phyloP scores from a whole-genome alignment of 1,139 yeast species.

The Scheffersomyces cryptocercus region DNA sequence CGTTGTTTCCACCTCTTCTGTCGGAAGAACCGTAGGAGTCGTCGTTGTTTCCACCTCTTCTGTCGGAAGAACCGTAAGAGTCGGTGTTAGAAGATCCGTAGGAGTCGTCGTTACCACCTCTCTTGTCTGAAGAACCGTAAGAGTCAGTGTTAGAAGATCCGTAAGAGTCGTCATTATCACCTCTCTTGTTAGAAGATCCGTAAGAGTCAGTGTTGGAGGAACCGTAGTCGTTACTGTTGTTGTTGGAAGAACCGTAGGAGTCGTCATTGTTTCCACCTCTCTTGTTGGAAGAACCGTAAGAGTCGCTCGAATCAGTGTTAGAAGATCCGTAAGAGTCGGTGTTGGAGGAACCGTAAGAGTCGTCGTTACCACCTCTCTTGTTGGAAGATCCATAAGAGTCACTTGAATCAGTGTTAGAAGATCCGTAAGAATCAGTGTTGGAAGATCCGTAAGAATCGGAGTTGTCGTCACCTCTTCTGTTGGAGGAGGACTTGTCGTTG shows the following conservation, averaged over 20 bases:
- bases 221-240: conserved; percentile 9
- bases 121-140: conserved; percentile 6
- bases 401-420: conserved; percentile 1
- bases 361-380: conserved; percentile 4
- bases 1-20: conserved; percentile 3
- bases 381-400: conserved; percentile 11
- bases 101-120: conserved; percentile 6
- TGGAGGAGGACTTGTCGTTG: conserved; percentile 8
- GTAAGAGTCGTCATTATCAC: conserved; percentile 9
- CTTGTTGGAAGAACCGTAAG: conserved; percentile 11
- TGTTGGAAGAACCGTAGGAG: conserved; percentile 14
- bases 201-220: conserved; percentile 6
- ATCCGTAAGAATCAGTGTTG: conserved; percentile 6
- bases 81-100: conserved; percentile 9
- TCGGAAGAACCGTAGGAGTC: conserved; percentile 13
- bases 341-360: conserved; percentile 9
- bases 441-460: conserved; percentile 12
- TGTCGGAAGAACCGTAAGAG: conserved; percentile 14
- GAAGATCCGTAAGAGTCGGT: conserved; percentile 10
- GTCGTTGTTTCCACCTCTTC: conserved; percentile 2
- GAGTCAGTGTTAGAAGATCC: conserved; percentile 12
- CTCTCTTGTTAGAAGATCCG: conserved; percentile 11
- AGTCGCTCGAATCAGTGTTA: conserved; percentile 6
- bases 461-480: conserved; percentile 5
- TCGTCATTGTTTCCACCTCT: conserved; percentile 8